Conservation (phyloP, 345 rosid species). For the Excoecaria agallocha region DNA sequence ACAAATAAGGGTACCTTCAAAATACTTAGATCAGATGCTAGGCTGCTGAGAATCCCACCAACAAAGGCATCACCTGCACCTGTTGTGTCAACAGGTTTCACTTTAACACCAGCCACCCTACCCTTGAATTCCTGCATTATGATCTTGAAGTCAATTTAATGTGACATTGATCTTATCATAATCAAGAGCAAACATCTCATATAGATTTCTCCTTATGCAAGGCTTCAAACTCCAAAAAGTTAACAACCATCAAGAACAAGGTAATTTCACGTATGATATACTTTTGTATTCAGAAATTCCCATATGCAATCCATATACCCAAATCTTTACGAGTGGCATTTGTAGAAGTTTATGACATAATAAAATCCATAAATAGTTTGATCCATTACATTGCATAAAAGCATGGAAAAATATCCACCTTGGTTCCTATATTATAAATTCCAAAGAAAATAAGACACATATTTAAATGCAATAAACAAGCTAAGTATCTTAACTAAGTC, state of each 20-base stretch:
- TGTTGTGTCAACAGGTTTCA: slow-evolving; percentile 40
- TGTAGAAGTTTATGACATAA: no score
- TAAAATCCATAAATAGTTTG: no score
- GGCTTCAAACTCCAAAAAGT: neutral
- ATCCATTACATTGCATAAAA: no score
- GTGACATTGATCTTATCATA: neutral
- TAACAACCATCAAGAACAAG: neutral
- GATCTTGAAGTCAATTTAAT: neutral
- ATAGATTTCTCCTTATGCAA: neutral
- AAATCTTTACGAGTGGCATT: neutral
- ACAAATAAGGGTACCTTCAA: slow-evolving; percentile 20
- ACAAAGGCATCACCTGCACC: slow-evolving; percentile 50
- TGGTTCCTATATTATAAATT: no score
- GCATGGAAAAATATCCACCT: no score
- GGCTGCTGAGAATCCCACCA: slow-evolving; percentile 34
- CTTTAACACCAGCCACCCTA: slow-evolving; percentile 31
- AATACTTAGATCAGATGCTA: slow-evolving; percentile 29
- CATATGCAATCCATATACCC: neutral
- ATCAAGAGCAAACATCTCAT: slow-evolving; percentile 4
- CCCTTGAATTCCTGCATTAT: slow-evolving; percentile 38
- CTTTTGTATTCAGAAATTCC: neutral
- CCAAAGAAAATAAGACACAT: no score
- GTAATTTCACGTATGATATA: neutral
- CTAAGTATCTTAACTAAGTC: no score
- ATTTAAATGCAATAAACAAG: no score